These are phyloP conservation scores for Clitoria ternatea DNA, from an alignment of 306 rosid species.

Conservation along the genomic window DNA sequence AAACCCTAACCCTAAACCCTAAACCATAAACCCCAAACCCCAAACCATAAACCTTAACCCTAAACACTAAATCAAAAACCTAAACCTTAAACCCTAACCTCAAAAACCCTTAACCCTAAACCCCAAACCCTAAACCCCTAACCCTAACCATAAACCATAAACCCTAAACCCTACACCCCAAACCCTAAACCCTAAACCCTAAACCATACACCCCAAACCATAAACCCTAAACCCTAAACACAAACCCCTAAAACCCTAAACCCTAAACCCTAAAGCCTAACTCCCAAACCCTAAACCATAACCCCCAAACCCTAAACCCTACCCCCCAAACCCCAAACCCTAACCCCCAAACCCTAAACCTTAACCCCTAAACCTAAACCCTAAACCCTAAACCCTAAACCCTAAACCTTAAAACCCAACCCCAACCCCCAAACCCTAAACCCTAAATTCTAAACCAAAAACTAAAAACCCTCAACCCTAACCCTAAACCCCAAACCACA, in stretches of 20 bases:
- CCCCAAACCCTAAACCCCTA: constrained; percentile 14
- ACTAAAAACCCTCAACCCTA: no score
- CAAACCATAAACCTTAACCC: constrained; percentile 13
- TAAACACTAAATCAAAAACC: no score
- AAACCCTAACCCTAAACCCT: constrained; percentile 22
- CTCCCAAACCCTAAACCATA: background rate
- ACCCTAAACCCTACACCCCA: background rate
- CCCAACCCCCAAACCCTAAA: constrained; percentile 3
- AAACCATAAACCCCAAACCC: constrained; percentile 18
- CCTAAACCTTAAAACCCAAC: background rate
- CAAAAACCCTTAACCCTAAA: no score
- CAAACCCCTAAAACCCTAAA: background rate
- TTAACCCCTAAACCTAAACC: background rate
- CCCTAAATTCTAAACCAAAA: no score
- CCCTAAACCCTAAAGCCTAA: background rate
- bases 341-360: background rate
- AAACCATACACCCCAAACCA: background rate
- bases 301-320: background rate
- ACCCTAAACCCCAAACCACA: no score
- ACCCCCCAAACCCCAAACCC: background rate
- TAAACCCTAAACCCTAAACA: background rate
- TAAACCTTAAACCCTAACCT: no score
- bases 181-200: background rate
- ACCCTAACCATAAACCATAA: constrained; percentile 17
- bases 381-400: background rate